Evolutionary conservation across 257 asterid genomes (phyloP).

Genomic region (Echites panduratus): DNA sequence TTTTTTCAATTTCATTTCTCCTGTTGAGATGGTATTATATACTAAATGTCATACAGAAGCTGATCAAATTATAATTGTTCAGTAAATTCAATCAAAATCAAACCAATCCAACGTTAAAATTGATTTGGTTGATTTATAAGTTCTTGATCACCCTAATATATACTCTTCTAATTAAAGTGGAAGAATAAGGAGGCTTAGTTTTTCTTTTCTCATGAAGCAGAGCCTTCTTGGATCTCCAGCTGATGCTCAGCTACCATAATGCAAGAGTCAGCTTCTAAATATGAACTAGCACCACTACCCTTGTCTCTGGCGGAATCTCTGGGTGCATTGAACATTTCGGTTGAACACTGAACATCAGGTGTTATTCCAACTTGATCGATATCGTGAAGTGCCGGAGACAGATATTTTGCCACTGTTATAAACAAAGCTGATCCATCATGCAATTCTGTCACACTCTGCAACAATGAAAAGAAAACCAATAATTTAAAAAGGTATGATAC

Average conservation of each 20-base stretch:
- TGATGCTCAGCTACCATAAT: conserved; percentile 82
- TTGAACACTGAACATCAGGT: conserved; percentile 75
- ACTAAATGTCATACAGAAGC: not conserved
- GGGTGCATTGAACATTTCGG: conserved; percentile 53
- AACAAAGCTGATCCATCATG: conserved; percentile 91
- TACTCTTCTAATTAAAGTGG: not conserved
- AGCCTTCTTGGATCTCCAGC: conserved; percentile 64
- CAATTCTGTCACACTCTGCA: conserved; percentile 88
- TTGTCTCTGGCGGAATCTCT: conserved; percentile 35
- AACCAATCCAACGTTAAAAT: too few species aligned
- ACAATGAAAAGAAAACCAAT: not conserved
- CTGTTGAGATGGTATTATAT: not conserved
- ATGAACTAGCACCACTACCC: conserved; percentile 22
- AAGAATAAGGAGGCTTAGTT: not conserved
- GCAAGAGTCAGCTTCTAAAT: conserved; percentile 79
- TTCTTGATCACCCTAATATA: too few species aligned
- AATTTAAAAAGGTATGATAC: not conserved
- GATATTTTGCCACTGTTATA: conserved; percentile 80
- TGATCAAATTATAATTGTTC: conserved; percentile 2
- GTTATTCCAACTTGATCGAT: conserved; percentile 88
- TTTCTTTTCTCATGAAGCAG: conserved; percentile 42
- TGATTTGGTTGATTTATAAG: too few species aligned
- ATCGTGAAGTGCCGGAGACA: conserved; percentile 89
- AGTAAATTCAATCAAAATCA: not conserved
- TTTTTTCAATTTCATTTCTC: not conserved